These are phyloP conservation scores for Termitomyces sp. DNA, from an alignment of 768 basidiomycete genomes.

Conservation along the genomic window DNA sequence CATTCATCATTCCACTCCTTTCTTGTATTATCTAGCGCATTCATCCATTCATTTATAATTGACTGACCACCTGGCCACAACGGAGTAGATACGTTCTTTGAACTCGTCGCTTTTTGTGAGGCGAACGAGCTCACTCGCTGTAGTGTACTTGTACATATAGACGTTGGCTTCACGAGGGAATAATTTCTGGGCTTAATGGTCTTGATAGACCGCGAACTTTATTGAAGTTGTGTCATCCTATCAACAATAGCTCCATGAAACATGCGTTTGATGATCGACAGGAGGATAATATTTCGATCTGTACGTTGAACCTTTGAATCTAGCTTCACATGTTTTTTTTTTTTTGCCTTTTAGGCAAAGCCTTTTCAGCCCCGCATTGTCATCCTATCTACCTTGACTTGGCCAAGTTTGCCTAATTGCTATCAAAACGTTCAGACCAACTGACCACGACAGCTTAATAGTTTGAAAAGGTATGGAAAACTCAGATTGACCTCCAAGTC, in stretches of 20 bases:
- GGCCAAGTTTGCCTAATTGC: background rate
- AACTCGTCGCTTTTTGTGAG: background rate
- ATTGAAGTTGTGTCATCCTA: background rate
- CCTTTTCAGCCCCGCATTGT: background rate
- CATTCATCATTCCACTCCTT: constrained; percentile 4
- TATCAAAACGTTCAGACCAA: background rate
- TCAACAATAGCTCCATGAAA: background rate
- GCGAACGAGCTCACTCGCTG: constrained; percentile 2
- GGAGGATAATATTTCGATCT: background rate
- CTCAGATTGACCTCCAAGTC: background rate
- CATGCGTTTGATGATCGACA: background rate
- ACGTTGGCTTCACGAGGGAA: constrained; percentile 2
- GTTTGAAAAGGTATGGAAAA: background rate
- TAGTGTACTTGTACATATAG: constrained; percentile 10
- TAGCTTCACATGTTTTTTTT: too few species aligned
- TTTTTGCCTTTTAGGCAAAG: background rate
- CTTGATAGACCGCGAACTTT: too few species aligned
- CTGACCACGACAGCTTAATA: background rate
- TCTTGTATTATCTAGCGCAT: constrained; percentile 10
- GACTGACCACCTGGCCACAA: background rate
- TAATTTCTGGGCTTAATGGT: background rate
- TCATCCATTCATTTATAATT: background rate
- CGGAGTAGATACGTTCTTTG: background rate
- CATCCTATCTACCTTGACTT: background rate
- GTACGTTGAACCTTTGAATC: background rate